phyloP scores from a whole-genome alignment of 148 eudicot genomes.

The Camellia granthamiana region DNA sequence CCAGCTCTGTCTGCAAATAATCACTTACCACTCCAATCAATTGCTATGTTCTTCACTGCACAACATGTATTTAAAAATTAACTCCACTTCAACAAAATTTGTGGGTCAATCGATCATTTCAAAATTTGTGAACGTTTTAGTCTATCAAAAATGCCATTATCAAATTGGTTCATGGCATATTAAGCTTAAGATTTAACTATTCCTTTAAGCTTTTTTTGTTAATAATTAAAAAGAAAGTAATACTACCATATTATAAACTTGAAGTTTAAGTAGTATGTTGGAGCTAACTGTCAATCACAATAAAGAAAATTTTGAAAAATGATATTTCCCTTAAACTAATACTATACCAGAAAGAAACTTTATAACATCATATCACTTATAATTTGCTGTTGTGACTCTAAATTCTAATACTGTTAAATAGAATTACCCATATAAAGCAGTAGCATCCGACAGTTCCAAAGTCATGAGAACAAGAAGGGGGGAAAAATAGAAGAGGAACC shows the following conservation, averaged over 20 bases:
- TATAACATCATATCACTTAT: not conserved
- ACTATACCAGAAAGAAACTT: not conserved
- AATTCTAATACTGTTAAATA: not conserved
- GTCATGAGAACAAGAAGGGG: not conserved
- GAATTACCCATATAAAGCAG: not conserved
- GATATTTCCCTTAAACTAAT: not conserved
- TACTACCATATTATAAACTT: not conserved
- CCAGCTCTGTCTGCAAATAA: no score
- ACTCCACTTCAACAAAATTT: no score
- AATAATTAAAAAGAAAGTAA: no score
- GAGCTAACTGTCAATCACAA: not conserved
- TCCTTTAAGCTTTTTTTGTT: no score
- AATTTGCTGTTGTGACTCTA: not conserved
- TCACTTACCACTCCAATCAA: no score
- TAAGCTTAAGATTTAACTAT: no score
- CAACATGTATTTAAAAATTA: no score
- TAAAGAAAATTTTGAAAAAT: not conserved
- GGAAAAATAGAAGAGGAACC: constrained; percentile 35
- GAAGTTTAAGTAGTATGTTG: not conserved
- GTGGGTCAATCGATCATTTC: no score
- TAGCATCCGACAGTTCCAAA: not conserved
- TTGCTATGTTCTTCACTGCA: no score
- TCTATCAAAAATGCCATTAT: no score
- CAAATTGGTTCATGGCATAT: no score
- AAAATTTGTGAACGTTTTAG: no score